These are phyloP conservation scores for Pseudozyma hubeiensis DNA, from an alignment of 1,284 basidiomycete species.

Conservation along the genomic window DNA sequence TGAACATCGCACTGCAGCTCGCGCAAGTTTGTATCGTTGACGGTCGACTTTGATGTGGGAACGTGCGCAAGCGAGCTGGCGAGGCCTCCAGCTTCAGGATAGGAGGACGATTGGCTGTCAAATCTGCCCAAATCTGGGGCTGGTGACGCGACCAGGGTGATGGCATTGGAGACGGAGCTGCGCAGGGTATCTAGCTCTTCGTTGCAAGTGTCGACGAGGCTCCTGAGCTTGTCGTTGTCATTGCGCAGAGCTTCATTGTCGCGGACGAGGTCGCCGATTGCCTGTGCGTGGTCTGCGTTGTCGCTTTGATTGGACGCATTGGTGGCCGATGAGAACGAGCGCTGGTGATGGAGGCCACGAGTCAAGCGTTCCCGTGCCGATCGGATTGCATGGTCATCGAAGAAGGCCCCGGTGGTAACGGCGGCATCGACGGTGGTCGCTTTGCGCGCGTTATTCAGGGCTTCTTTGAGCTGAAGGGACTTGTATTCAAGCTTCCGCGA, in stretches of 20 bases:
- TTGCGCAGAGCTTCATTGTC: slow-evolving; percentile 54
- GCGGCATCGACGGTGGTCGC: slow-evolving; percentile 17
- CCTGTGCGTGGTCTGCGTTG: slow-evolving; percentile 21
- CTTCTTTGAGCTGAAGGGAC: slow-evolving; percentile 34
- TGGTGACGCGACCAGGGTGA: slow-evolving; percentile 30
- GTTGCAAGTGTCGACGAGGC: slow-evolving; percentile 52
- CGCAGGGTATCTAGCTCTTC: slow-evolving; percentile 55
- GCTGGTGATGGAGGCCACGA: slow-evolving; percentile 29
- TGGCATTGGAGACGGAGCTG: slow-evolving; percentile 30
- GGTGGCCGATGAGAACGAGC: slow-evolving; percentile 17
- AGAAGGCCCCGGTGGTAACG: slow-evolving; percentile 8
- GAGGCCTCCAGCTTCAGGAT: slow-evolving; percentile 1
- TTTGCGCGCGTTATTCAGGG: slow-evolving; percentile 38
- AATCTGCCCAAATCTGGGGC: slow-evolving; percentile 23
- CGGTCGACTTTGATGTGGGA: neutral
- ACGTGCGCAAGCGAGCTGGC: neutral
- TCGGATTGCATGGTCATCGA: slow-evolving; percentile 40
- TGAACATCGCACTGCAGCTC: neutral
- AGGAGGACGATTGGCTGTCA: slow-evolving; percentile 4
- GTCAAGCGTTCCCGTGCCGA: slow-evolving; percentile 40
- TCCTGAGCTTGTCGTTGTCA: slow-evolving; percentile 46
- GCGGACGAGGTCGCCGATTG: slow-evolving; percentile 31
- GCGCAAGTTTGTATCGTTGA: neutral
- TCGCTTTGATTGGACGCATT: slow-evolving; percentile 7
- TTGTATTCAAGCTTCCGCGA: slow-evolving; percentile 71